A percentile compares a stretch with the other conserved stretches of the same genome.
Conservation (phyloP, 2,329 filamentous ascomycete species). For the Pseudocercospora cruenta region DNA sequence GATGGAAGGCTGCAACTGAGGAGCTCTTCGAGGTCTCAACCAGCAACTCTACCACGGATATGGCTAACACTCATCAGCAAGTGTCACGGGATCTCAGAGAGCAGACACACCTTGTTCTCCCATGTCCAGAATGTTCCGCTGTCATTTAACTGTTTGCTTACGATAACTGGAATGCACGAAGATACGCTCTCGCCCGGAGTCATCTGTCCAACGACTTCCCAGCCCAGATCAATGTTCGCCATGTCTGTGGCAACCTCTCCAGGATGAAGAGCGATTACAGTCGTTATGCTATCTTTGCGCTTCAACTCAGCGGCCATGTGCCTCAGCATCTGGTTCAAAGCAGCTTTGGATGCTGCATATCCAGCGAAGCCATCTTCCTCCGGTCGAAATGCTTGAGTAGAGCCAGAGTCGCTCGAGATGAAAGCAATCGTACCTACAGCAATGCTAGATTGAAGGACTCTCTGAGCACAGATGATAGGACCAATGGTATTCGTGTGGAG, state of each 20-base stretch:
- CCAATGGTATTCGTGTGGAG: slow-evolving; percentile 63
- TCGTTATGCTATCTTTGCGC: slow-evolving; percentile 53
- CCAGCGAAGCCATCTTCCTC: slow-evolving; percentile 63
- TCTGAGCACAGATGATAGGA: slow-evolving; percentile 60
- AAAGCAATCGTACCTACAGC: slow-evolving; percentile 57
- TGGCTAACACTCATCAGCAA: slow-evolving; percentile 4
- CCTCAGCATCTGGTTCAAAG: slow-evolving; percentile 59
- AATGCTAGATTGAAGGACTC: slow-evolving; percentile 52
- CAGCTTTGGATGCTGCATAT: slow-evolving; percentile 61
- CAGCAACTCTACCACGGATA: slow-evolving; percentile 40
- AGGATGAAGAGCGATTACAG: slow-evolving; percentile 60
- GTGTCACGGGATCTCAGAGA: not conserved
- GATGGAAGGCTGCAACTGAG: not conserved
- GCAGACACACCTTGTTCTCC: slow-evolving; percentile 52
- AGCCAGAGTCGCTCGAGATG: slow-evolving; percentile 62
- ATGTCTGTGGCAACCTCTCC: slow-evolving; percentile 61
- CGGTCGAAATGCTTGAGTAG: slow-evolving; percentile 54
- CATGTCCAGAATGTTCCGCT: slow-evolving; percentile 62
- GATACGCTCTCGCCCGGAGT: slow-evolving; percentile 54
- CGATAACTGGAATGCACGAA: slow-evolving; percentile 56
- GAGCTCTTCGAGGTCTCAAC: no score
- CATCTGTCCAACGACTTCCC: slow-evolving; percentile 59
- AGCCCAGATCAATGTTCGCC: slow-evolving; percentile 55
- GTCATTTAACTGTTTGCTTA: slow-evolving; percentile 52
- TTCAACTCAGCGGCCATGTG: slow-evolving; percentile 61